Evolutionary conservation across 306 rosid genomes (phyloP).

Genomic region (Hylodesmum podocarpum): DNA sequence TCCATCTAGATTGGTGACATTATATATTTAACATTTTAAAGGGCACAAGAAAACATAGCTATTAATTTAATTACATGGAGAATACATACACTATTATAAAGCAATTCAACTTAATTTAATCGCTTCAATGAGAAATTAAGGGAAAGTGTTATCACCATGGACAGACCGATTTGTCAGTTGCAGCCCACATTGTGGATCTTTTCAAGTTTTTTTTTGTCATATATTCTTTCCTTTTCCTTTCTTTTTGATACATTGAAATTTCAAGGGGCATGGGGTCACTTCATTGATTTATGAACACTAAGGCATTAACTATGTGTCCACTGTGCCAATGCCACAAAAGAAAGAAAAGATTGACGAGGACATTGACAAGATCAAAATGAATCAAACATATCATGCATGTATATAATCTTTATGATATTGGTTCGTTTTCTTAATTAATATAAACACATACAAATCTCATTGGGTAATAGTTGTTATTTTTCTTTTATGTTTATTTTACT

Average conservation of each 20-base stretch:
- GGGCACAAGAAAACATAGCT: constrained; percentile 25
- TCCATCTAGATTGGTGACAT: constrained; percentile 18
- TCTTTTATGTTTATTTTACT: not conserved
- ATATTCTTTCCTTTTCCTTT: not conserved
- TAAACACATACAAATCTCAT: not conserved
- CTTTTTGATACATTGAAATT: constrained; percentile 17
- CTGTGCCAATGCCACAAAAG: constrained; percentile 23
- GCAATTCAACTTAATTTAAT: constrained; percentile 7
- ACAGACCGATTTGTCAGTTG: constrained; percentile 43
- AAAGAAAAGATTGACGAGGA: constrained; percentile 38
- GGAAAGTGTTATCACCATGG: constrained; percentile 38
- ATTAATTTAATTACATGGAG: not conserved
- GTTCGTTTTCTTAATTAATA: not conserved
- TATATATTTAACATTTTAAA: constrained; percentile 3
- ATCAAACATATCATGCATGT: not conserved
- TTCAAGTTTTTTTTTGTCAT: not conserved
- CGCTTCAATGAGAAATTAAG: constrained; percentile 22
- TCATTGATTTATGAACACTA: constrained; percentile 30
- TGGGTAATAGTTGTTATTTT: not conserved
- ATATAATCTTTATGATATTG: not conserved
- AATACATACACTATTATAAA: not conserved
- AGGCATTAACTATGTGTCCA: constrained; percentile 19
- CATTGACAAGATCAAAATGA: constrained; percentile 17
- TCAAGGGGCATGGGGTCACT: constrained; percentile 29
- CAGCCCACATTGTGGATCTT: constrained; percentile 24